Evolutionary conservation across 2,329 filamentous ascomycete genomes (phyloP), one percentile per base, ranked within the genome.

Genomic region (Colletotrichum godetiae): DNA sequence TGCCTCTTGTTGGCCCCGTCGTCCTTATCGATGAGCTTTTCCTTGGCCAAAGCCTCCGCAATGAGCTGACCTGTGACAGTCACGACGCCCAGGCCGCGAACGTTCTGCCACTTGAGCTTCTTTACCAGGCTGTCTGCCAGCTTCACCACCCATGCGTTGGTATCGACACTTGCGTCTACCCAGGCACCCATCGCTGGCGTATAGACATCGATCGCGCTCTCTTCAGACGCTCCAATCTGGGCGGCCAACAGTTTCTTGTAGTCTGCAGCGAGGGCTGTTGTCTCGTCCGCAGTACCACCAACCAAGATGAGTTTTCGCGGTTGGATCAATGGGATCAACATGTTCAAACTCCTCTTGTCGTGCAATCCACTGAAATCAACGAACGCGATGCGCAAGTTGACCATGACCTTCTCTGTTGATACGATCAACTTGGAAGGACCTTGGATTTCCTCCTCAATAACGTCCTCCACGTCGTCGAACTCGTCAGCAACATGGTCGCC

Each of bases 121-220:
- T 94, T 94, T 72, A 97, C 93, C 24, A 99, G 90, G 57, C 90
- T 86, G 77, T 96, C 94, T 61, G 94, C 95, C 22, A 99, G 88
- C 82, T 95, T 97, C 73, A 99, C 94, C 29, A 94, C 92, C 97
- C 97, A 99, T 4, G 97, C 95, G 80, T 98, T 98, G 5, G 96
- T 98, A 81, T 99, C 97, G 55, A 98, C 96, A 79, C 95, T 98
- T 13, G 96, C 97, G 81, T 99, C 92, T 55, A 99, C 88, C 15
- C 88, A 86, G 42, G 89, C 86, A 29, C 95, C 95, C n/a, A 94
- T 86, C 11, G 85, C 82, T 1, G 97, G 97, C 0, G 94, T 95
- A 80, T 96, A 96, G 5, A 99, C 94, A 75, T 95, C 92, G 46
- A 91, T 88, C 22, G 86, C 84, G 58, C 84, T 83, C 49, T 87